Evolutionary conservation across 1,139 yeast genomes (phyloP).

Genomic region (Debaryomyces coudertii): DNA sequence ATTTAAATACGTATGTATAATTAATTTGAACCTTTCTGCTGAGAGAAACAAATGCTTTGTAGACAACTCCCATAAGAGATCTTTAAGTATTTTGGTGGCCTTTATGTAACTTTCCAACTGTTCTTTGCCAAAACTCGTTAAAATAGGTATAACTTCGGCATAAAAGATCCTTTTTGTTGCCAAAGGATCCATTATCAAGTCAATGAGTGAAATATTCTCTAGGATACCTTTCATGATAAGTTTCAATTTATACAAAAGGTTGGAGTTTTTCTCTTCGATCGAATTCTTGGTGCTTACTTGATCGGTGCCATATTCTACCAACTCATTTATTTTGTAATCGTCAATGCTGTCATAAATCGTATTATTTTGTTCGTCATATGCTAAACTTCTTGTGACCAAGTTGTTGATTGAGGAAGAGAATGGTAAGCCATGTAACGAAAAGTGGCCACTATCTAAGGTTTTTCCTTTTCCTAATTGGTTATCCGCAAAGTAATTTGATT

Average conservation of each 20-base stretch:
- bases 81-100: slow-evolving; percentile 15
- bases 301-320: slow-evolving; percentile 5
- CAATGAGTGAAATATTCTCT: slow-evolving; percentile 16
- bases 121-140: slow-evolving; percentile 1
- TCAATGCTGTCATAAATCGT: neutral
- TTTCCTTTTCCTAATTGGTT: neutral
- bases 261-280: neutral
- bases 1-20: slow-evolving; percentile 9
- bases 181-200: slow-evolving; percentile 18
- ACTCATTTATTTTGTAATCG: slow-evolving; percentile 10
- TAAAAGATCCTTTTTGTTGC: slow-evolving; percentile 14
- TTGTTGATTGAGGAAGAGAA: slow-evolving; percentile 17
- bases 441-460: slow-evolving; percentile 2
- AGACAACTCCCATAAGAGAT: slow-evolving; percentile 22
- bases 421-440: slow-evolving; percentile 25
- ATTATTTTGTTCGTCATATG: slow-evolving; percentile 8
- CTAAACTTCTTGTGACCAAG: slow-evolving; percentile 13
- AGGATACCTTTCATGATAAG: slow-evolving; percentile 10
- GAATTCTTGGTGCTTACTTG: neutral
- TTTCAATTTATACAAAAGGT: slow-evolving; percentile 5
- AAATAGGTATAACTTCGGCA: slow-evolving; percentile 16
- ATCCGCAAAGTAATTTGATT: slow-evolving; percentile 6
- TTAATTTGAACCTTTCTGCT: neutral
- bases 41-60: slow-evolving; percentile 18
- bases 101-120: slow-evolving; percentile 10